These are phyloP conservation scores for Aspergillus asperescens DNA, from an alignment of 495 filamentous ascomycete species.

Conservation along the genomic window DNA sequence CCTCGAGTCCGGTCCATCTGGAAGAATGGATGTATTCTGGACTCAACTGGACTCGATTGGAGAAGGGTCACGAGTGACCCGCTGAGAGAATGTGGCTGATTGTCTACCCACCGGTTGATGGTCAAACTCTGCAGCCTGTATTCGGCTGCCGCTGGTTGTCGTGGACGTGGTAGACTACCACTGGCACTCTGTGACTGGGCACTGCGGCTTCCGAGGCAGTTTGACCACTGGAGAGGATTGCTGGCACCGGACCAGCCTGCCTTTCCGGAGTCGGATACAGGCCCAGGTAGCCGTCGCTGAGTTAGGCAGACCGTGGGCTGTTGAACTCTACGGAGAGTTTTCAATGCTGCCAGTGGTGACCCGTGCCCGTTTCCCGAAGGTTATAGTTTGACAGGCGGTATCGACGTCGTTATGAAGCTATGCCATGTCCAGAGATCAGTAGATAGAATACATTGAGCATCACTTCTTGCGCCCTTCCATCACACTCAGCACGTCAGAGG, in stretches of 20 bases:
- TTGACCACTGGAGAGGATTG: too few species aligned
- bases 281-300: too few species aligned
- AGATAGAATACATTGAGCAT: neutral
- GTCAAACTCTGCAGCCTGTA: neutral
- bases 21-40: neutral
- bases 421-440: too few species aligned
- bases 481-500: slow-evolving; percentile 71
- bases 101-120: too few species aligned
- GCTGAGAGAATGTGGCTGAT: too few species aligned
- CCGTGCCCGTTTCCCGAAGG: too few species aligned
- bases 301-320: neutral
- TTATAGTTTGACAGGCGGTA: neutral
- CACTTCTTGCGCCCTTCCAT: slow-evolving; percentile 62
- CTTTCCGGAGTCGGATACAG: too few species aligned
- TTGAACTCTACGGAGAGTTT: neutral
- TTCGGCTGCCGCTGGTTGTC: neutral
- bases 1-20: neutral
- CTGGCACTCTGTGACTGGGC: neutral
- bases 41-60: neutral
- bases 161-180: neutral
- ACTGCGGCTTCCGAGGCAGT: neutral
- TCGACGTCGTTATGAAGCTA: neutral
- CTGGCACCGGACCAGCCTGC: too few species aligned
- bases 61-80: neutral
- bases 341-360: too few species aligned